Conservation (phyloP, 2,329 filamentous ascomycete species). For the Clonostachys sp. region DNA sequence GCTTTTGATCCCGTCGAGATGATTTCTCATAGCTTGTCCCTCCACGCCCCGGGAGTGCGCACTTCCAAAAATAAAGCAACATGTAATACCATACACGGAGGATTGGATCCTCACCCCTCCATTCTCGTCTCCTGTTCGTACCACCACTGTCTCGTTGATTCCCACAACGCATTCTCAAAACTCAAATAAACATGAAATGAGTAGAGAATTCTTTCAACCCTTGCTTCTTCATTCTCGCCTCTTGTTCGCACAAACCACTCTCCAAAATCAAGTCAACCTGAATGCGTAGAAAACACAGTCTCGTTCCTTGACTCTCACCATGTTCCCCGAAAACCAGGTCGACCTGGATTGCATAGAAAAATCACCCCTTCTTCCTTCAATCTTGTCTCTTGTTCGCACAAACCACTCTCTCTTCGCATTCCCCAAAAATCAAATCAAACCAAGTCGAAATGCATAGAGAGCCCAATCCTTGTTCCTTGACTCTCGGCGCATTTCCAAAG, state of each 20-base stretch:
- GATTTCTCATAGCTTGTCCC: too few relatives aligned
- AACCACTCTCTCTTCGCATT: slow-evolving; percentile 6
- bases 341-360: too few relatives aligned
- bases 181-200: too few relatives aligned
- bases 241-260: not conserved
- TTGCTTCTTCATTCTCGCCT: not conserved
- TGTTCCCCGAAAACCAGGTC: slow-evolving; percentile 4
- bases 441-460: slow-evolving; percentile 3
- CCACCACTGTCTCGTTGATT: too few relatives aligned
- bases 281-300: not conserved
- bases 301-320: not conserved
- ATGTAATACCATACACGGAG: too few relatives aligned
- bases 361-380: not conserved
- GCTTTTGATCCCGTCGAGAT: too few relatives aligned
- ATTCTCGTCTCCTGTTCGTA: too few relatives aligned
- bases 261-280: slow-evolving; percentile 4
- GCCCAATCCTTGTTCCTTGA: not conserved
- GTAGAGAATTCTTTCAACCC: too few relatives aligned
- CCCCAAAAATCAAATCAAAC: slow-evolving; percentile 8
- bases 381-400: not conserved
- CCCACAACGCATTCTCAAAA: too few relatives aligned
- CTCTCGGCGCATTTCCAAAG: not conserved
- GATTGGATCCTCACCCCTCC: too few relatives aligned
- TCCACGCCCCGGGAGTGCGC: too few relatives aligned
- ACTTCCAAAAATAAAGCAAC: too few relatives aligned